Evolutionary conservation across 306 rosid species (phyloP).

Genomic region (Cajanus cajan): DNA sequence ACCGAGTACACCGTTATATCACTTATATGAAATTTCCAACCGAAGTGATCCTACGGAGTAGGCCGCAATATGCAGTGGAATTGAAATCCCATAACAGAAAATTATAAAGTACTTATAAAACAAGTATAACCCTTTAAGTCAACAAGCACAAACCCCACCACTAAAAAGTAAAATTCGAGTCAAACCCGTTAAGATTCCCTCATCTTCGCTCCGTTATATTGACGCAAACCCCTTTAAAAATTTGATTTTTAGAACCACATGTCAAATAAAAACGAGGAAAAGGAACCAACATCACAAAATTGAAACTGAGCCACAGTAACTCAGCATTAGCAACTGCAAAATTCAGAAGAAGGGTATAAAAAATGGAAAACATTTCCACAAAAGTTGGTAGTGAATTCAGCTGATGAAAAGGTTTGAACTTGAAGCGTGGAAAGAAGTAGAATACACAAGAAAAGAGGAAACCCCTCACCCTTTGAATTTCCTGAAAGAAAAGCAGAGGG

Average conservation of each 20-base stretch:
- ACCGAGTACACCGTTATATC: too few species aligned
- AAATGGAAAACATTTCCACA: neutral
- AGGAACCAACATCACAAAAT: neutral
- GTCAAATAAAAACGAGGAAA: neutral
- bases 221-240: constrained; percentile 7
- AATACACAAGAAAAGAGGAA: neutral
- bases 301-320: neutral
- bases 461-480: constrained; percentile 56
- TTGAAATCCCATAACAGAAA: constrained; percentile 1
- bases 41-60: constrained; percentile 6
- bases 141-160: constrained; percentile 26
- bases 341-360: neutral
- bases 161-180: constrained; percentile 7
- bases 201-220: neutral
- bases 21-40: neutral
- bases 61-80: constrained; percentile 1
- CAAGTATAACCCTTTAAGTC: neutral
- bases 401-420: neutral
- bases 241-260: constrained; percentile 1
- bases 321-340: neutral
- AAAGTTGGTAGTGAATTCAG: neutral
- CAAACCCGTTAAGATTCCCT: constrained; percentile 28
- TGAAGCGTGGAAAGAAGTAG: constrained; percentile 3
- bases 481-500: constrained; percentile 51
- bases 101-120: neutral